Evolutionary conservation across 139 green algal genomes (phyloP).

Genomic region (Deuterostichococcus epilithicus): DNA sequence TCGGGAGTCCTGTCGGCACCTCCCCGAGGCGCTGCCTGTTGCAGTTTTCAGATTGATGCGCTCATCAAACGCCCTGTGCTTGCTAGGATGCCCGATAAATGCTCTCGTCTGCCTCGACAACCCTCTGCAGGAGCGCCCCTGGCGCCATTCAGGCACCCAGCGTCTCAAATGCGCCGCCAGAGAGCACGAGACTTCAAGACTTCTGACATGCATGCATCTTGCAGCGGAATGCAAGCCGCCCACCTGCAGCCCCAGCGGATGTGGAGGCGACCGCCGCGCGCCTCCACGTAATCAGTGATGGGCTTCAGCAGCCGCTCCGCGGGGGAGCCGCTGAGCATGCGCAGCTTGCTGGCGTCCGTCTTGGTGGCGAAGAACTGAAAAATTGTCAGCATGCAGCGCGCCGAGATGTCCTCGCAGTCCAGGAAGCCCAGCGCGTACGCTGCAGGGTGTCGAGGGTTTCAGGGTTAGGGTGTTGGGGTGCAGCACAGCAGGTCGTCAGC

Average conservation of each 20-base stretch:
- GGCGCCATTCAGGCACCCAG: too few relatives aligned
- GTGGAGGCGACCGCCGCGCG: conserved; percentile 80
- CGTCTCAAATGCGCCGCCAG: too few relatives aligned
- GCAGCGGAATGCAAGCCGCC: background rate
- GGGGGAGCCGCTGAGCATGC: conserved; percentile 94
- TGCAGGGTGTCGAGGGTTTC: conserved; percentile 19
- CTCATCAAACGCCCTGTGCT: too few relatives aligned
- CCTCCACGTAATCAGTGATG: conserved; percentile 87
- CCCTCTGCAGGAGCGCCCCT: too few relatives aligned
- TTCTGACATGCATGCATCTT: too few relatives aligned
- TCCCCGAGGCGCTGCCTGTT: too few relatives aligned
- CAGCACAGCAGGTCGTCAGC: too few relatives aligned
- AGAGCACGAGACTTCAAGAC: too few relatives aligned
- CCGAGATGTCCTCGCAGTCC: conserved; percentile 94
- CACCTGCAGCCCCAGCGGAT: conserved; percentile 68
- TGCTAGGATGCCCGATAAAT: too few relatives aligned
- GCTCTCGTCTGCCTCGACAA: too few relatives aligned
- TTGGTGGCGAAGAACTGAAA: conserved; percentile 98
- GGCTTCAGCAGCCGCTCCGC: conserved; percentile 80
- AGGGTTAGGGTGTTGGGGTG: background rate
- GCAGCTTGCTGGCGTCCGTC: conserved; percentile 89
- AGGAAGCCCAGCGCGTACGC: conserved; percentile 96
- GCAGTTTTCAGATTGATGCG: too few relatives aligned
- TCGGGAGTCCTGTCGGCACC: too few relatives aligned
- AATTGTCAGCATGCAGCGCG: conserved; percentile 97